A percentile compares a stretch with the other conserved stretches of the same genome.
Conservation (phyloP, 768 basidiomycete genomes). For the Suillus hirtellus region DNA sequence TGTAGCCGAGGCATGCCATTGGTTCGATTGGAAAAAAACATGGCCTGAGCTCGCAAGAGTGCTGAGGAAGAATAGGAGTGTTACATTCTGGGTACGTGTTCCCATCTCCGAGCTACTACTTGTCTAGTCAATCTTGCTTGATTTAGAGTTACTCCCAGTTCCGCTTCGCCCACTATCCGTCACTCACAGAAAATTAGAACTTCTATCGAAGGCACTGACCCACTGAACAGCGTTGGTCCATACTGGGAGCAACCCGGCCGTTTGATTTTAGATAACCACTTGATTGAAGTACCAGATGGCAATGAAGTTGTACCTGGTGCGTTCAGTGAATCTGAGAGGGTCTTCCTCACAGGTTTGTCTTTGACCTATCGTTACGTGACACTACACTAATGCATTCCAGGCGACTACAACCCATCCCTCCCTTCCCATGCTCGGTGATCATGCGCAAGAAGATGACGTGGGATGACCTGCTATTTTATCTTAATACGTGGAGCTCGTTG, state of each 20-base stretch:
- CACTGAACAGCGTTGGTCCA: constrained; percentile 53
- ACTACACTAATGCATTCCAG: constrained; percentile 24
- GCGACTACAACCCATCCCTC: constrained; percentile 42
- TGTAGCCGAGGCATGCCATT: constrained; percentile 76
- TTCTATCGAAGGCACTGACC: constrained; percentile 59
- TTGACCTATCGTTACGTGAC: background rate
- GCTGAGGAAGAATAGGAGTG: constrained; percentile 60
- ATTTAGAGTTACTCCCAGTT: constrained; percentile 69
- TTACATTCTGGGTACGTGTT: constrained; percentile 68
- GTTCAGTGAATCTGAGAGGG: constrained; percentile 47
- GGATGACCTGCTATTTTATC: constrained; percentile 65
- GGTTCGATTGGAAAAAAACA: constrained; percentile 74
- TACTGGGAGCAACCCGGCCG: constrained; percentile 82
- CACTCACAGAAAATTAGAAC: constrained; percentile 58
- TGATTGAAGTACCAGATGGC: constrained; percentile 66
- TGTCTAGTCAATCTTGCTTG: background rate
- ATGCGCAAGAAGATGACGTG: constrained; percentile 62
- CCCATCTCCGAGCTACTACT: background rate
- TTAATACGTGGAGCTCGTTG: constrained; percentile 70
- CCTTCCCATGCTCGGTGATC: constrained; percentile 42
- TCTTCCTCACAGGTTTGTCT: constrained; percentile 58
- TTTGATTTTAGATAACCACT: constrained; percentile 65
- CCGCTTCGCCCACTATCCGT: constrained; percentile 59
- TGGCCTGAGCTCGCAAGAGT: constrained; percentile 70
- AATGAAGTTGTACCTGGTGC: constrained; percentile 32